phyloP scores from a whole-genome alignment of 495 filamentous ascomycete species.

The Penicillium nucicola region DNA sequence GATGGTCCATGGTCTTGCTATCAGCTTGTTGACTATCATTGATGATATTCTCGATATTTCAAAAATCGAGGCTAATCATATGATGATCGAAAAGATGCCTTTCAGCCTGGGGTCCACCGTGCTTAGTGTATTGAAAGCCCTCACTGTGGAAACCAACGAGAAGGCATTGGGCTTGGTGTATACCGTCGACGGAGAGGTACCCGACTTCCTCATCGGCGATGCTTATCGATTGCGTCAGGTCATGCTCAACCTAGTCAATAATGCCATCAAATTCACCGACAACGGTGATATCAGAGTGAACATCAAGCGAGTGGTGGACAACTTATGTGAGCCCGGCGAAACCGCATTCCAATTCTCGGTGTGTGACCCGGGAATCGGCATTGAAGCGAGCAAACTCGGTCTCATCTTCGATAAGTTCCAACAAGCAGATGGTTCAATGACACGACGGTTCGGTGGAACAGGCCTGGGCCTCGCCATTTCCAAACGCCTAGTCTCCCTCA shows the following conservation, averaged over 20 bases:
- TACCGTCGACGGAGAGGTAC: conserved; percentile 48
- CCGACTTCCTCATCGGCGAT: conserved; percentile 54
- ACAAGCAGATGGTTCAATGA: conserved; percentile 93
- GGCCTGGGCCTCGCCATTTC: conserved; percentile 75
- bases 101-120: conserved; percentile 51
- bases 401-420: conserved; percentile 79
- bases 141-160: conserved; percentile 86
- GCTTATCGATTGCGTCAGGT: conserved; percentile 77
- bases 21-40: conserved; percentile 74
- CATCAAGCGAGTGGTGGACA: conserved; percentile 52
- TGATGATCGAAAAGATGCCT: conserved; percentile 74
- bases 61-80: conserved; percentile 73
- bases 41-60: conserved; percentile 86
- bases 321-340: conserved; percentile 40
- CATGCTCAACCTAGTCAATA: conserved; percentile 75
- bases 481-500: conserved; percentile 71
- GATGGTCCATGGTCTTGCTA: conserved; percentile 86
- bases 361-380: conserved; percentile 79
- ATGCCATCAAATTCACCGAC: conserved; percentile 82
- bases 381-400: conserved; percentile 67
- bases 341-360: conserved; percentile 54
- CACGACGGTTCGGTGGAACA: conserved; percentile 73
- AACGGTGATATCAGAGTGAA: conserved; percentile 61
- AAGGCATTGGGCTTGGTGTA: conserved; percentile 57
- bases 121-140: conserved; percentile 54